phyloP scores from a whole-genome alignment of 2,329 filamentous ascomycete genomes.

The Cladosporium sp. region DNA sequence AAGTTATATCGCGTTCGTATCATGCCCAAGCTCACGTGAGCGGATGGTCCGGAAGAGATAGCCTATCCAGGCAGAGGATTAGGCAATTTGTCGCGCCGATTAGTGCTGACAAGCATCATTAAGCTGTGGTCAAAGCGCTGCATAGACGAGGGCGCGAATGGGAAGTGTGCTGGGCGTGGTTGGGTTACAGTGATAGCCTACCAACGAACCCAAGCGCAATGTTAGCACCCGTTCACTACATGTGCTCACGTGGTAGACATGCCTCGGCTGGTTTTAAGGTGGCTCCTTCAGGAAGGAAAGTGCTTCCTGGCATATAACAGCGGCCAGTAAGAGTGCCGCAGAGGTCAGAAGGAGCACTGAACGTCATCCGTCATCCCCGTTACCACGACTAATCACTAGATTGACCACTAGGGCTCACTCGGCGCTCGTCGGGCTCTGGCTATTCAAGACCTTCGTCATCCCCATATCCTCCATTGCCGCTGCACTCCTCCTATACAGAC shows the following conservation, averaged over 20 bases:
- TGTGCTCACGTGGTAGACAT: neutral
- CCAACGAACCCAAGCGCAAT: neutral
- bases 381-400: neutral
- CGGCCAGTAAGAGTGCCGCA: neutral
- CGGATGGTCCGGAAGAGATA: neutral
- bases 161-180: neutral
- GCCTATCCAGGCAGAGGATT: neutral
- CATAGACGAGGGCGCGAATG: neutral
- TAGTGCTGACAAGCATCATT: neutral
- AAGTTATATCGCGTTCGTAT: neutral
- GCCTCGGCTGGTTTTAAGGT: no score
- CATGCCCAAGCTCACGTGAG: neutral
- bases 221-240: neutral
- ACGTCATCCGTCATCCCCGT: slow-evolving; percentile 3
- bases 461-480: neutral
- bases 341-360: neutral
- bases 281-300: neutral
- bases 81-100: neutral
- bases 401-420: neutral
- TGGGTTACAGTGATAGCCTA: neutral
- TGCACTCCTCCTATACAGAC: neutral
- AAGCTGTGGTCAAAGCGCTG: neutral
- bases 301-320: neutral
- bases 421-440: neutral
- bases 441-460: neutral